Evolutionary conservation across 495 filamentous ascomycete genomes (phyloP).

Genomic region (Penicillium tannophilum): DNA sequence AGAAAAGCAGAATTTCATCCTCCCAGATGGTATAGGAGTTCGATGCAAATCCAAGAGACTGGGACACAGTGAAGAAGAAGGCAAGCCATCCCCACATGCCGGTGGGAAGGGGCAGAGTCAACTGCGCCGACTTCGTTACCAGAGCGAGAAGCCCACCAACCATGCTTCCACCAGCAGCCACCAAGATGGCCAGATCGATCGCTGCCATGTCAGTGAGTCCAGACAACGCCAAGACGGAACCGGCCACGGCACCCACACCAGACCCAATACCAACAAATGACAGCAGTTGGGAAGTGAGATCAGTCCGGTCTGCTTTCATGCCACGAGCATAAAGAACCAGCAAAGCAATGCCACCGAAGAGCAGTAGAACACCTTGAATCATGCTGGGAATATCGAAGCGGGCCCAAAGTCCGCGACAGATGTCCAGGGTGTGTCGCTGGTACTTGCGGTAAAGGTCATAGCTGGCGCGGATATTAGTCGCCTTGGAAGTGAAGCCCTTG

Average conservation of each 20-base stretch:
- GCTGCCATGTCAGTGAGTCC: slow-evolving; percentile 28
- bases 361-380: slow-evolving; percentile 71
- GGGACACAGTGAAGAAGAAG: slow-evolving; percentile 74
- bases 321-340: slow-evolving; percentile 73
- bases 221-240: slow-evolving; percentile 25
- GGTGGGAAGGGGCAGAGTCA: slow-evolving; percentile 66
- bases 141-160: slow-evolving; percentile 60
- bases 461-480: slow-evolving; percentile 37
- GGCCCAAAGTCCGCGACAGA: slow-evolving; percentile 89
- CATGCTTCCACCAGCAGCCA: slow-evolving; percentile 65
- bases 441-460: slow-evolving; percentile 70
- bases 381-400: slow-evolving; percentile 86
- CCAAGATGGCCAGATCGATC: slow-evolving; percentile 36
- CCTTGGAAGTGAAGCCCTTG: slow-evolving; percentile 41
- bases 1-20: slow-evolving; percentile 90
- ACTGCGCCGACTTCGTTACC: slow-evolving; percentile 47
- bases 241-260: slow-evolving; percentile 40
- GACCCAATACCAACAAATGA: slow-evolving; percentile 45
- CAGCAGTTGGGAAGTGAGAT: slow-evolving; percentile 54
- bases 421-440: slow-evolving; percentile 72
- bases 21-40: slow-evolving; percentile 99
- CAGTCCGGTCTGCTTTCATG: slow-evolving; percentile 51
- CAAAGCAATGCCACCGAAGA: slow-evolving; percentile 64
- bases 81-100: slow-evolving; percentile 87
- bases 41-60: slow-evolving; percentile 89